Conservation (phyloP, 371 early-diverging fungal genomes). For the Mortierella sp. region DNA sequence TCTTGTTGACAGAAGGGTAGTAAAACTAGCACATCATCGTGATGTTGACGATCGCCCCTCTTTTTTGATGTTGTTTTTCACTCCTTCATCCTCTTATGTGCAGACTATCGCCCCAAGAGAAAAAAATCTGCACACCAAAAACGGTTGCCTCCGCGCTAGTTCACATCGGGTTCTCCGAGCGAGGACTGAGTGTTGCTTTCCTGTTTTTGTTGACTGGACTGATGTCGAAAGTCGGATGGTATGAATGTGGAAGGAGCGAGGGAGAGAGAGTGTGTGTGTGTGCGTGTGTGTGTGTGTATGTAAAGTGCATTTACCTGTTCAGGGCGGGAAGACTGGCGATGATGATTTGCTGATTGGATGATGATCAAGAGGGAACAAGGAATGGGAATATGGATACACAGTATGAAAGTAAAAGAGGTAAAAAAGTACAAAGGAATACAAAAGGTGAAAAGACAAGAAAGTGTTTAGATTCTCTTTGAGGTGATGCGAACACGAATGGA, state of each 20-base stretch:
- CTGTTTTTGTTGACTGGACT: background rate
- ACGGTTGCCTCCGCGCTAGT: background rate
- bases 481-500: background rate
- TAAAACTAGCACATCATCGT: background rate
- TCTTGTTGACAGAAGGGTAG: no score
- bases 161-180: background rate
- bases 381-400: no score
- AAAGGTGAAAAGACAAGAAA: background rate
- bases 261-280: background rate
- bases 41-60: background rate
- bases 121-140: background rate
- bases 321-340: background rate
- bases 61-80: background rate
- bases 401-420: no score
- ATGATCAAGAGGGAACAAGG: background rate
- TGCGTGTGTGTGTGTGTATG: background rate
- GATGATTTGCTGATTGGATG: background rate
- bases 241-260: background rate
- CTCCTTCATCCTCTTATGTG: no score
- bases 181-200: background rate
- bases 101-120: background rate
- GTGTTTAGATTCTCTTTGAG: constrained; percentile 4
- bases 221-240: background rate
- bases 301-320: background rate
- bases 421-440: background rate